Conservation (phyloP, 106 monocot species). For the Chionographis japonica region DNA sequence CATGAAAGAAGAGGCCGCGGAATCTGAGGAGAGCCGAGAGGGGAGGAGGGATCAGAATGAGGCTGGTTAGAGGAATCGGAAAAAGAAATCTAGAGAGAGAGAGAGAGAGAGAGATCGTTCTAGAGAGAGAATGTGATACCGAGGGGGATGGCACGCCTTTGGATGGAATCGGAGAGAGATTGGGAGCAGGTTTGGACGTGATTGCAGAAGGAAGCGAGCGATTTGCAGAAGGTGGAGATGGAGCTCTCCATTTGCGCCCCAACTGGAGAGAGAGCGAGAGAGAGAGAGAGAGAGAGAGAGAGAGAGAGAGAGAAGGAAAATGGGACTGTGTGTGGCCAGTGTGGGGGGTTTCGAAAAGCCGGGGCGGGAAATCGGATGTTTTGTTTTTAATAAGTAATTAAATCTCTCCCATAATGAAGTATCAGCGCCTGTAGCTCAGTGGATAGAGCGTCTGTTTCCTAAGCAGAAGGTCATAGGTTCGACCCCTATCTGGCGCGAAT, state of each 20-base stretch:
- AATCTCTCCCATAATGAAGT: no score
- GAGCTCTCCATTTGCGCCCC: constrained; percentile 22
- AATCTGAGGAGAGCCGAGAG: constrained; percentile 23
- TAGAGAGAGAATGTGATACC: constrained; percentile 21
- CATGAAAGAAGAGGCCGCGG: constrained; percentile 53
- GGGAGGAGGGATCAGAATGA: neutral
- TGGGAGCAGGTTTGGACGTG: constrained; percentile 45
- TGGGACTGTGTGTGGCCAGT: no score
- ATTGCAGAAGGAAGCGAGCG: constrained; percentile 55
- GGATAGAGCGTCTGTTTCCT: constrained; percentile 99
- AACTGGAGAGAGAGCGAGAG: neutral
- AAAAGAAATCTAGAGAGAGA: neutral
- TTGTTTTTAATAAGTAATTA: no score
- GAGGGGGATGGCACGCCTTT: constrained; percentile 55
- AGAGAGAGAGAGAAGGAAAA: no score
- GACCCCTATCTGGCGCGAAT: constrained; percentile 73
- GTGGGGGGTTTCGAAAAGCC: no score
- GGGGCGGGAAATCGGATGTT: no score
- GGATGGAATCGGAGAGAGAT: constrained; percentile 61
- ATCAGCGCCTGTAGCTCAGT: constrained; percentile 88
- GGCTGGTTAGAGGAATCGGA: neutral
- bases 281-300: no score
- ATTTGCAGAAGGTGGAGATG: constrained; percentile 44
- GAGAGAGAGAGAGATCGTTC: neutral
- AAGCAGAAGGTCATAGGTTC: constrained; percentile 78